phyloP scores from a whole-genome alignment of 306 rosid species.

The Begonia peltatifolia region DNA sequence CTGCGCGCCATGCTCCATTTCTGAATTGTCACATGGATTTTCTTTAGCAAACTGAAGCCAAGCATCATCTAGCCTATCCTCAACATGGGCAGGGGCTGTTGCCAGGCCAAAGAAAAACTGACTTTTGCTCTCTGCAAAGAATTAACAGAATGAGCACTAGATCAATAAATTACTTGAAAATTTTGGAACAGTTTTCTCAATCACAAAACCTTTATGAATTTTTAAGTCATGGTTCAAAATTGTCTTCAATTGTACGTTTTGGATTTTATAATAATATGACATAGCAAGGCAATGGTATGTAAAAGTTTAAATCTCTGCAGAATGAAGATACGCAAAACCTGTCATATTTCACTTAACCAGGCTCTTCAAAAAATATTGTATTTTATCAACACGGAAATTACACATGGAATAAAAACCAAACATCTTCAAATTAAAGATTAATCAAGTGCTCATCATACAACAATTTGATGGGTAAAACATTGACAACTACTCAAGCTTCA shows the following conservation, averaged over 20 bases:
- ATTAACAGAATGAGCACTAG: constrained; percentile 1
- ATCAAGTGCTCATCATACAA: too few species aligned
- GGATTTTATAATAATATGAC: too few species aligned
- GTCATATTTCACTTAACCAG: too few species aligned
- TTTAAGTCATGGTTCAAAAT: not conserved
- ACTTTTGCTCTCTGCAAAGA: constrained; percentile 38
- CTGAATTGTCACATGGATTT: constrained; percentile 19
- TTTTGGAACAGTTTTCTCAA: not conserved
- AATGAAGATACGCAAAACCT: too few species aligned
- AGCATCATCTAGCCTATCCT: constrained; percentile 80
- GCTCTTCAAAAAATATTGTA: too few species aligned
- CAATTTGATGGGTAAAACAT: too few species aligned
- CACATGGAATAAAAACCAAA: too few species aligned
- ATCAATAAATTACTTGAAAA: not conserved
- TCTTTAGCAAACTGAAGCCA: constrained; percentile 87
- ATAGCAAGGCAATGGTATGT: too few species aligned
- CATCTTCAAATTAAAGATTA: too few species aligned
- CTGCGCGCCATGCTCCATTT: constrained; percentile 19
- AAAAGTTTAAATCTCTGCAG: too few species aligned
- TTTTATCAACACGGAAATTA: too few species aligned
- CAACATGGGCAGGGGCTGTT: constrained; percentile 96
- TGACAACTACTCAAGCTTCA: too few species aligned
- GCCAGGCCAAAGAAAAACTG: constrained; percentile 88
- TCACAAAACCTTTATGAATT: not conserved
- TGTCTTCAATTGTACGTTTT: not conserved